These are phyloP conservation scores for Tylopilus subfusipes DNA, from an alignment of 768 basidiomycete species.

Conservation along the genomic window DNA sequence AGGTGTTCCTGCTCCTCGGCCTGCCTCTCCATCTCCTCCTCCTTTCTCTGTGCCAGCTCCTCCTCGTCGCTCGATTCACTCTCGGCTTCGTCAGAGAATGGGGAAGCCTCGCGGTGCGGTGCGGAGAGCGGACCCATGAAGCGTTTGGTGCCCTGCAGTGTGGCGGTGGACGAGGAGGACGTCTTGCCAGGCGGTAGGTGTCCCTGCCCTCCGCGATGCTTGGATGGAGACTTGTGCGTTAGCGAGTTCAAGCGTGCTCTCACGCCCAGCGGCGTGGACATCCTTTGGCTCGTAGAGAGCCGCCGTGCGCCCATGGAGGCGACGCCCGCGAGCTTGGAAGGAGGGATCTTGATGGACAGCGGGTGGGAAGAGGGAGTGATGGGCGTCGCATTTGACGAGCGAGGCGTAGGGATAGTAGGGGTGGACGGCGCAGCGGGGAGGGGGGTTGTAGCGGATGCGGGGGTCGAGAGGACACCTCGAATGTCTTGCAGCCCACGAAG, in stretches of 20 bases:
- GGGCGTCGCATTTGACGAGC: slow-evolving; percentile 16
- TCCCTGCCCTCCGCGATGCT: slow-evolving; percentile 16
- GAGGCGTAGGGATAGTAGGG: slow-evolving; percentile 9
- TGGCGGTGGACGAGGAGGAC: slow-evolving; percentile 69
- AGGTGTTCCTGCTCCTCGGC: slow-evolving; percentile 67
- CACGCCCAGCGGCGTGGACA: slow-evolving; percentile 57
- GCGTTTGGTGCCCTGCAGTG: slow-evolving; percentile 50
- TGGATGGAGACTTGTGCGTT: slow-evolving; percentile 48
- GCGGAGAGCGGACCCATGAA: slow-evolving; percentile 16
- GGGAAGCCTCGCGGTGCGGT: slow-evolving; percentile 44
- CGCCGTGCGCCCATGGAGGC: slow-evolving; percentile 16
- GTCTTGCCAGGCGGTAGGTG: slow-evolving; percentile 38
- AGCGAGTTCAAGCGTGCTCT: slow-evolving; percentile 71
- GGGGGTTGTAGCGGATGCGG: slow-evolving; percentile 35
- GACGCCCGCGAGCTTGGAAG: slow-evolving; percentile 6
- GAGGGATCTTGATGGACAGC: slow-evolving; percentile 27
- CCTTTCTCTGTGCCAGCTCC: slow-evolving; percentile 47
- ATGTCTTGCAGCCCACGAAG: slow-evolving; percentile 74
- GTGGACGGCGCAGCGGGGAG: slow-evolving; percentile 15
- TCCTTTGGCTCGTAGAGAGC: slow-evolving; percentile 40
- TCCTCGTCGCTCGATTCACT: slow-evolving; percentile 61
- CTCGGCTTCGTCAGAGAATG: slow-evolving; percentile 49
- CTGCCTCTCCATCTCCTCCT: slow-evolving; percentile 66
- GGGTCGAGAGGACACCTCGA: slow-evolving; percentile 52
- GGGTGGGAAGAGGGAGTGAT: slow-evolving; percentile 10